phyloP scores from a whole-genome alignment of 2,329 filamentous ascomycete species.

The Epichloe baconii region DNA sequence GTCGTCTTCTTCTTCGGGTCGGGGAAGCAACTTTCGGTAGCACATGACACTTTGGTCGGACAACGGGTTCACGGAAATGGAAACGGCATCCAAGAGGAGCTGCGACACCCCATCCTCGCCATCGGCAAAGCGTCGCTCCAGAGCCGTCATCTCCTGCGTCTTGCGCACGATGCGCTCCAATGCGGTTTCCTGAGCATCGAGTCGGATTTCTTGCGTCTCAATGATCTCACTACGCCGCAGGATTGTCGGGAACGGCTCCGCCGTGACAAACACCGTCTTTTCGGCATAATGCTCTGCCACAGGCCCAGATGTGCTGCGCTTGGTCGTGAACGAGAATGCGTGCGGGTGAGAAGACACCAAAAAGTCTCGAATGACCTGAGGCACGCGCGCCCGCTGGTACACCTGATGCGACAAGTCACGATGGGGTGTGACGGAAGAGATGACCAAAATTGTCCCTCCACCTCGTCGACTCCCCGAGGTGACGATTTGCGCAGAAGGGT shows the following conservation, averaged over 20 bases:
- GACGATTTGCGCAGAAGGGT: conserved; percentile 73
- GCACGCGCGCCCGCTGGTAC: conserved; percentile 77
- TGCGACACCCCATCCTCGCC: conserved; percentile 59
- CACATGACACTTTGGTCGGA: conserved; percentile 66
- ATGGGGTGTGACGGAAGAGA: conserved; percentile 69
- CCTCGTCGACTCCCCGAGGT: conserved; percentile 56
- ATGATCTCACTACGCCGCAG: conserved; percentile 78
- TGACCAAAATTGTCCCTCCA: conserved; percentile 85
- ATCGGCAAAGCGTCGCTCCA: conserved; percentile 63
- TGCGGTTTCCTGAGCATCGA: conserved; percentile 73
- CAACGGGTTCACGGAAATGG: conserved; percentile 59
- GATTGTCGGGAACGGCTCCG: conserved; percentile 83
- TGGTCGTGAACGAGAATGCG: conserved; percentile 63
- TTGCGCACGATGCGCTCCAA: conserved; percentile 84
- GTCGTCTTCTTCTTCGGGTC: conserved; percentile 23
- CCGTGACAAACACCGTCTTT: conserved; percentile 73
- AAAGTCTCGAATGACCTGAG: conserved; percentile 75
- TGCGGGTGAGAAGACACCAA: conserved; percentile 66
- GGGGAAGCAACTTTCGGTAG: conserved; percentile 63
- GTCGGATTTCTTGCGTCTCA: conserved; percentile 47
- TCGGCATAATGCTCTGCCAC: conserved; percentile 66
- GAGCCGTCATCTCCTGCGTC: conserved; percentile 65
- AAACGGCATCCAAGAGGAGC: conserved; percentile 61
- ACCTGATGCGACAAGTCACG: conserved; percentile 72
- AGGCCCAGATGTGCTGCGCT: conserved; percentile 54